Percentiles rank a stretch among this genome's conserved stretches.
Conservation (phyloP, 108 stramenopile species). For the Nitzschia sp. region DNA sequence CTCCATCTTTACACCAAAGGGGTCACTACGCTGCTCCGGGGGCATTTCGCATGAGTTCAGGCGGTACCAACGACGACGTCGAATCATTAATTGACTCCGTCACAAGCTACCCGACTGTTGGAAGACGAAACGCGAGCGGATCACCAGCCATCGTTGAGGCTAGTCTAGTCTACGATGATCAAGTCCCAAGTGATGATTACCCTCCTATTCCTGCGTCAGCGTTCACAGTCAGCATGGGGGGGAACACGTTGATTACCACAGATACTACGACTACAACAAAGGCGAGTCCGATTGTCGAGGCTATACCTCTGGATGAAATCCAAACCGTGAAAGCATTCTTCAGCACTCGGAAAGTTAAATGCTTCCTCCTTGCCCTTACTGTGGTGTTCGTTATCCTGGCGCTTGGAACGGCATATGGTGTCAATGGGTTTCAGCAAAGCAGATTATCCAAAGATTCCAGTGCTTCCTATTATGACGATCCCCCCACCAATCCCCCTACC, state of each 20-base stretch:
- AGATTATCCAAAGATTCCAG: neutral
- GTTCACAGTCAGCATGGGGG: too few relatives aligned
- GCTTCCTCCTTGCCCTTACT: neutral
- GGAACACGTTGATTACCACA: neutral
- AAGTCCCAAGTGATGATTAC: neutral
- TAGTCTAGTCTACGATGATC: slow-evolving; percentile 7
- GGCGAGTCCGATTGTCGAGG: slow-evolving; percentile 1
- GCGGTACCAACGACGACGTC: neutral
- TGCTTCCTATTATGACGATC: neutral
- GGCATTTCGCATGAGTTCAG: slow-evolving; percentile 19
- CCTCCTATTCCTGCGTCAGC: neutral
- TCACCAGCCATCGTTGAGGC: slow-evolving; percentile 7
- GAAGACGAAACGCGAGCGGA: neutral
- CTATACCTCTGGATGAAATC: neutral
- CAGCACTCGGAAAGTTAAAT: neutral
- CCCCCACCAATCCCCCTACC: slow-evolving; percentile 1
- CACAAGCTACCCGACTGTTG: slow-evolving; percentile 1
- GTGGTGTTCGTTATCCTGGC: slow-evolving; percentile 9
- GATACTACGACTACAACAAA: neutral
- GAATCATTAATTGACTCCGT: neutral
- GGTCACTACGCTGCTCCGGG: slow-evolving; percentile 18
- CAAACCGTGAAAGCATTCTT: slow-evolving; percentile 6
- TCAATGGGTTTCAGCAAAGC: slow-evolving; percentile 2
- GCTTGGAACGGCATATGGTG: slow-evolving; percentile 15
- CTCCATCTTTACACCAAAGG: slow-evolving; percentile 16